Percentiles rank a stretch among this genome's conserved stretches.
Evolutionary conservation across 345 rosid species (phyloP).

Genomic region (Eucalyptus marginata): DNA sequence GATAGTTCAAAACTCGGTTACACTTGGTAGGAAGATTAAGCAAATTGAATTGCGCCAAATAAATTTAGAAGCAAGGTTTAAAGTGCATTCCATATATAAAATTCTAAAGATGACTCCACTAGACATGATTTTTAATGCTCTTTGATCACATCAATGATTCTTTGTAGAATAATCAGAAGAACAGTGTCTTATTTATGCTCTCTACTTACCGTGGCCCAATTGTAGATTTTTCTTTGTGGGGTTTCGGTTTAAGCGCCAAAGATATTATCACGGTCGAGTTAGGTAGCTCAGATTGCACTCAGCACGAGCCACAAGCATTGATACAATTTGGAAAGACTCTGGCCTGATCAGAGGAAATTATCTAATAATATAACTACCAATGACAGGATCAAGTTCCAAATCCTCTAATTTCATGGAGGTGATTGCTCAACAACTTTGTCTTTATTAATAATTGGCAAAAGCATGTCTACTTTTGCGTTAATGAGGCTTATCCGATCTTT

Average conservation of each 20-base stretch:
- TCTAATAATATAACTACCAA: not conserved
- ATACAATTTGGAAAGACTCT: not conserved
- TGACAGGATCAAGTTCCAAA: not conserved
- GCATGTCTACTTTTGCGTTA: not conserved
- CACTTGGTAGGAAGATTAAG: not conserved
- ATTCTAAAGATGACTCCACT: not conserved
- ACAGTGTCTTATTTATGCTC: not conserved
- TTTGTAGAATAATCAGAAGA: not conserved
- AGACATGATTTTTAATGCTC: not conserved
- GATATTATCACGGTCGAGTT: not conserved
- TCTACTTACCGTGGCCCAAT: not conserved
- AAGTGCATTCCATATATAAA: not conserved
- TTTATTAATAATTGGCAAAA: not conserved
- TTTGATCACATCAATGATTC: not conserved
- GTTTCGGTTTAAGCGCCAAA: not conserved
- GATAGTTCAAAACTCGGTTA: not conserved
- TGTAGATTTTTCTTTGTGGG: not conserved
- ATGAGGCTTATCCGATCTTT: not conserved
- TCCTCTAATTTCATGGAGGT: not conserved
- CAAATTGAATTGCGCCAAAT: not conserved
- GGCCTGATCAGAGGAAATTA: not conserved
- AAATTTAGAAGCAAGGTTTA: not conserved
- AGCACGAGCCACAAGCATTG: not conserved
- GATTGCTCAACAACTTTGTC: not conserved
- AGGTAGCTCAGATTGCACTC: not conserved